phyloP scores from a whole-genome alignment of 176 grass and related monocot species.

The Hsuehochloa calcarea region DNA sequence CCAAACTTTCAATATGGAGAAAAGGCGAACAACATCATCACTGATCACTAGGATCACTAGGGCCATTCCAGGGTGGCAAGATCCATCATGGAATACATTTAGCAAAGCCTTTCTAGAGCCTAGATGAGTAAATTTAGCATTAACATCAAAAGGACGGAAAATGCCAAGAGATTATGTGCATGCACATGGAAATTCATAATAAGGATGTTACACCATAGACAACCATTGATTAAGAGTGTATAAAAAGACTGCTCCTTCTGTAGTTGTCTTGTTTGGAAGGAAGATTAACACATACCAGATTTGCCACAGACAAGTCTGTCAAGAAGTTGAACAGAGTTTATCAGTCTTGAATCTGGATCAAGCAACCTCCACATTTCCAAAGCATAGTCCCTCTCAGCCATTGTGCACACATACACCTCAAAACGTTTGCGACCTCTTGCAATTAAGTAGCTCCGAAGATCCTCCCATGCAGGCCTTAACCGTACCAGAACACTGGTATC shows the following conservation, averaged over 20 bases:
- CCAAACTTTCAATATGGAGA: slow-evolving; percentile 94
- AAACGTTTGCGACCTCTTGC: slow-evolving; percentile 79
- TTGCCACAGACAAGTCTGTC: slow-evolving; percentile 73
- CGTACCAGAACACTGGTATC: slow-evolving; percentile 82
- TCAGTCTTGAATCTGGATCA: slow-evolving; percentile 73
- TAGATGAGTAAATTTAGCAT: slow-evolving; percentile 26
- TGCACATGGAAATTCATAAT: slow-evolving; percentile 26
- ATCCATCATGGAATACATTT: slow-evolving; percentile 74
- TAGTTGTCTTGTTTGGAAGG: neutral
- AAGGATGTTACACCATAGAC: slow-evolving; percentile 5
- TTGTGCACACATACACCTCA: slow-evolving; percentile 92
- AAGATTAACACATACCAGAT: slow-evolving; percentile 48
- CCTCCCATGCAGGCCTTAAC: slow-evolving; percentile 76
- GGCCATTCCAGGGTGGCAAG: slow-evolving; percentile 75
- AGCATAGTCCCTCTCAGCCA: slow-evolving; percentile 88
- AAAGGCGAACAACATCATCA: slow-evolving; percentile 72
- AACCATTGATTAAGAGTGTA: neutral
- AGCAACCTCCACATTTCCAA: slow-evolving; percentile 87
- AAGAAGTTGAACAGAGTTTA: slow-evolving; percentile 59
- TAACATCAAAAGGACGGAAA: slow-evolving; percentile 23
- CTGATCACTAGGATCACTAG: too few species aligned
- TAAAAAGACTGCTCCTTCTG: neutral
- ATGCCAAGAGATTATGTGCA: neutral
- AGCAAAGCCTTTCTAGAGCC: slow-evolving; percentile 65
- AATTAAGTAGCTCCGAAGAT: slow-evolving; percentile 73